Base-by-base conservation (phyloP, 2,329 filamentous ascomycete genomes). In the Tolypocladium sp. region DNA sequence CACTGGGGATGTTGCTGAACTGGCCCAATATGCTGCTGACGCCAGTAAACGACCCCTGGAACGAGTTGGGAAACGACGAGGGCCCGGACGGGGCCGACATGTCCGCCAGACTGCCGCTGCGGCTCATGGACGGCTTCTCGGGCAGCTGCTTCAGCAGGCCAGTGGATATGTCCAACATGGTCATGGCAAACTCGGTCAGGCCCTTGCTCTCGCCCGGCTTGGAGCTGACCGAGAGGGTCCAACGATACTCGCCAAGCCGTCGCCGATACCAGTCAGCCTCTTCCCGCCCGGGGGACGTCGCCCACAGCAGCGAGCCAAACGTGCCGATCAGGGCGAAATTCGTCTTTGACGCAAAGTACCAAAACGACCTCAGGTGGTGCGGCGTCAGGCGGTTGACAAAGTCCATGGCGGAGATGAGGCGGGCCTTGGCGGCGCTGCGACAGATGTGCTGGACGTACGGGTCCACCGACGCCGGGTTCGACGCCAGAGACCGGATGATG, bases 241-340 rank as follows among this genome's bases (percentile, higher is more conserved):
- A 99, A 56, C 91, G 84, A 70, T 97, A 97, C 74, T 99, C 93
- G 61, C 86, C 87, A 27, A 97, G 76, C 1, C 93, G 81, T 15
- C 90, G 83, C 42, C 90, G 86, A 74, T 97, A 99, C 81, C 96
- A 97, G 38, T 94, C 91, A 0, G 90, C 91, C 73, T 97, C 93
- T 70, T 97, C 92, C 55, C 86, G 82, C 0, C 90, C 91, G 0
- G 91, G 91, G 0, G 90, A 90, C 0, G 92, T 96, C 12, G 92
- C 91, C 84, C 91, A 93, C 4, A 97, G 82, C 13, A 97, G 79
- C 17, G 90, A 90, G 4, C 92, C 93, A 71, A 97, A 97, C 0
- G 92, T 96, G 58, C 92, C 92, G 67, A 97, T 96, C 13, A 97
- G 81, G 0, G 93, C 92, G 74, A 97, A 97, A 74, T 96, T 96